Evolutionary conservation across 108 stramenopile species (phyloP), one percentile per base, ranked within the genome.

Genomic region (Conticribra weissflogii): DNA sequence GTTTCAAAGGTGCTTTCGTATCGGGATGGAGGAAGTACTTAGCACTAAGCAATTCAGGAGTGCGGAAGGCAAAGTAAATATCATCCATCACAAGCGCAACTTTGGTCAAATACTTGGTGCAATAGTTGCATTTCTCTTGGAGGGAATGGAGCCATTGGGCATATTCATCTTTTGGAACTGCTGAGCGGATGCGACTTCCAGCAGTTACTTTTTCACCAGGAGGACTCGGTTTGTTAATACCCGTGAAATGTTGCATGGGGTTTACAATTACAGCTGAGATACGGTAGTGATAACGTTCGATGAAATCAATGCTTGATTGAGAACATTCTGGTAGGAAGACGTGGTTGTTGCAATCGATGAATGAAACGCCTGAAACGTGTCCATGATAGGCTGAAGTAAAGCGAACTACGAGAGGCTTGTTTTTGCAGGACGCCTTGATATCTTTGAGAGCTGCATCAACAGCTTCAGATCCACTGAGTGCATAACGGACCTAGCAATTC

Each of bases 171-270:
- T 53, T 59, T 0, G 53, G 19, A 1, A 73, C 55, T 0, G 61
- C 62, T 0, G 30, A 41, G 15, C 83, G 66, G 23, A 73, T 49
- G 8, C 83, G 56, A 28, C 49, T 69, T 2, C 41, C 16, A 49
- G 51, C 8, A 0, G 65, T 84, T 8, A 81, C 72, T 55, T 84
- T 84, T 53, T 84, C 83, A 12, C 83, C 83, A n/a, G 83, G 80
- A 28, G 83, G 83, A 81, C 80, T 81, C 1, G 80, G 34, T 47
- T 80, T 81, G 59, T 84, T 84, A 2, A 84, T 49, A 0, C 83
- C 83, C 7, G 83, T 84, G 30, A 84, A 84, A 51, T 84, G 83
- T 41, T 84, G 83, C 83, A 84, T 84, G 0, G 83, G 80, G 47
- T 84, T 84, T n/a, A 84, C 76, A 55, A 84, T 73, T 16, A 84